Base-by-base conservation (phyloP, 1,139 yeast genomes). In the Geotrichum siamense region DNA sequence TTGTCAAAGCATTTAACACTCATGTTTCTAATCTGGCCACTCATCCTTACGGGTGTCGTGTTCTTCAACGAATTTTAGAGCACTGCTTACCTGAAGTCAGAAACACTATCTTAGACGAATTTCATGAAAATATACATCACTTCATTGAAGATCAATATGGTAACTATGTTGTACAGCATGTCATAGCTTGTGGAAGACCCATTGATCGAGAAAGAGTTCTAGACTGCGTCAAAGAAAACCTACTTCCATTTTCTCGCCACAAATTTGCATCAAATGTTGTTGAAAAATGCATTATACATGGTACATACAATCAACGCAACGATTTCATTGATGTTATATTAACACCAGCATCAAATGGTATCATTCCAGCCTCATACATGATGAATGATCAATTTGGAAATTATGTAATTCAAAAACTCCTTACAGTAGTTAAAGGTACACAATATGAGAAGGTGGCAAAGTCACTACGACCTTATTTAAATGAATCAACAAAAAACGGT, bases 381-480 rank as follows among this genome's bases (percentile, higher is more conserved):
- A 89, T 93, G 87, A 85, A 86, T 61, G 98, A 91, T 63, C 98
- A 91, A 61, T 93, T 83, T 66, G 98, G 97, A 17, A 91, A 91
- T 63, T 91, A 91, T 61, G 99, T 91, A 38, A 86, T 91, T 47
- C 98, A 91, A 64, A 91, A 91, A 62, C 73, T 93, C 56, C 89
- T 91, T 31, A 95, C 85, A 55, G 83, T 84, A 2, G 76, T 93
- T 6, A 74, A 38, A 28, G 36, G 38, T 8, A 73, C 72, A 27
- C 86, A 85, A 50, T 57, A 65, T 38, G 65, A 61, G 26, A 56
- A 61, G 27, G 58, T 69, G 19, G 69, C 66, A 20, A 50, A 53
- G 22, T 59, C 59, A 33, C 67, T 69, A 41, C 57, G 57, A 50
- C 71, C 71, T 25, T 70, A 66, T 42, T 52, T 69, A 37, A 63